phyloP scores from a whole-genome alignment of 805 yeast species.

The Candida ovalis region DNA sequence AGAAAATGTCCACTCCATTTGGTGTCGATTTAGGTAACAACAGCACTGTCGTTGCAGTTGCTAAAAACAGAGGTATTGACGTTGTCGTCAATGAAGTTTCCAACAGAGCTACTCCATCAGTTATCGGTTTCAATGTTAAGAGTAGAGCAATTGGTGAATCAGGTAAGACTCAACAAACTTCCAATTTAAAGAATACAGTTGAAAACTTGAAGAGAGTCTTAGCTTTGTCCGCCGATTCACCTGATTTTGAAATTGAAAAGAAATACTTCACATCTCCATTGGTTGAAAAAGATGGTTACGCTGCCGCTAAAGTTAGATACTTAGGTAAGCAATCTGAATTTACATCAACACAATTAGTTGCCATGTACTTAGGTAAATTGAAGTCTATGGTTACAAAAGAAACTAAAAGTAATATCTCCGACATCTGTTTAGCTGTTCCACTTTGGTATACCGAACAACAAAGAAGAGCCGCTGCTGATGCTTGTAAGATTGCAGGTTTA shows the following conservation, averaged over 20 bases:
- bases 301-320: slow-evolving; percentile 84
- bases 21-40: slow-evolving; percentile 98
- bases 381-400: slow-evolving; percentile 77
- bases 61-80: slow-evolving; percentile 98
- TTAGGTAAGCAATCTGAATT: slow-evolving; percentile 75
- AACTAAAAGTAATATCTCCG: slow-evolving; percentile 76
- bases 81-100: slow-evolving; percentile 98
- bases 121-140: slow-evolving; percentile 86
- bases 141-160: slow-evolving; percentile 92
- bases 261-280: slow-evolving; percentile 71
- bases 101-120: slow-evolving; percentile 89
- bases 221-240: slow-evolving; percentile 71
- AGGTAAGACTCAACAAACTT: slow-evolving; percentile 94
- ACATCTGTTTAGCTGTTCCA: slow-evolving; percentile 93
- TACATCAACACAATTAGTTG: slow-evolving; percentile 86
- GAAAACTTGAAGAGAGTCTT: slow-evolving; percentile 90
- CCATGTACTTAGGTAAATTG: slow-evolving; percentile 91
- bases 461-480: slow-evolving; percentile 94
- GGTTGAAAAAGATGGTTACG: slow-evolving; percentile 65
- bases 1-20: slow-evolving; percentile 81
- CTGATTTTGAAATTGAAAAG: slow-evolving; percentile 73
- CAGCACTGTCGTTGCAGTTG: slow-evolving; percentile 92
- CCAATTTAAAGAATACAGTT: slow-evolving; percentile 94
- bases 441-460: slow-evolving; percentile 96
- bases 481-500: slow-evolving; percentile 92